Evolutionary conservation across 1,284 basidiomycete species (phyloP).

Genomic region (Apiotrichum mycotoxinovorans): DNA sequence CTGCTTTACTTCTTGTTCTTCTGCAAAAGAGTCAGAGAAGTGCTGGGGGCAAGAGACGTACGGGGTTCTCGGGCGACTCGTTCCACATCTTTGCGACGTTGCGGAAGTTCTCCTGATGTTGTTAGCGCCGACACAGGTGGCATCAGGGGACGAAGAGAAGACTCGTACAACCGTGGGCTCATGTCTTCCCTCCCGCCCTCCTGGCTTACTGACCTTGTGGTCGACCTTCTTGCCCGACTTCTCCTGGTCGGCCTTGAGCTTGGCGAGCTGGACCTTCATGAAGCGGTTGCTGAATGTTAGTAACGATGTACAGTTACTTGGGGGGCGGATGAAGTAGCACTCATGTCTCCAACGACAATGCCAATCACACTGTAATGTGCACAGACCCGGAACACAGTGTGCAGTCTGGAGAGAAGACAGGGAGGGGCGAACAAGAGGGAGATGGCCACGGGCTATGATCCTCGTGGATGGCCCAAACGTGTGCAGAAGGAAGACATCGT

Average conservation of each 20-base stretch:
- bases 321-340: background rate
- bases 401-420: too few species aligned
- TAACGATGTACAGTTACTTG: too few species aligned
- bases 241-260: conserved; percentile 47
- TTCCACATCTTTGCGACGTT: conserved; percentile 43
- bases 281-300: conserved; percentile 40
- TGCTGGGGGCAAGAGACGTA: conserved; percentile 18
- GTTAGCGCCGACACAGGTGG: background rate
- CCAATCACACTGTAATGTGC: too few species aligned
- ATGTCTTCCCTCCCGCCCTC: too few species aligned
- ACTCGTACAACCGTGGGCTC: too few species aligned
- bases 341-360: background rate
- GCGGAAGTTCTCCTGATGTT: conserved; percentile 43
- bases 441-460: too few species aligned
- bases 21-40: background rate
- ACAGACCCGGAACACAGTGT: too few species aligned
- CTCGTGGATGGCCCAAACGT: too few species aligned
- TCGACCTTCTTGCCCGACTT: conserved; percentile 43
- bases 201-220: conserved; percentile 45
- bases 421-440: too few species aligned
- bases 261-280: conserved; percentile 50
- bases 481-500: too few species aligned
- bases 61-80: conserved; percentile 46
- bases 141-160: too few species aligned
- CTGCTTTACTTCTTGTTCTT: conserved; percentile 9